phyloP scores from a whole-genome alignment of 768 basidiomycete genomes.

The Leccinum uliginosum region DNA sequence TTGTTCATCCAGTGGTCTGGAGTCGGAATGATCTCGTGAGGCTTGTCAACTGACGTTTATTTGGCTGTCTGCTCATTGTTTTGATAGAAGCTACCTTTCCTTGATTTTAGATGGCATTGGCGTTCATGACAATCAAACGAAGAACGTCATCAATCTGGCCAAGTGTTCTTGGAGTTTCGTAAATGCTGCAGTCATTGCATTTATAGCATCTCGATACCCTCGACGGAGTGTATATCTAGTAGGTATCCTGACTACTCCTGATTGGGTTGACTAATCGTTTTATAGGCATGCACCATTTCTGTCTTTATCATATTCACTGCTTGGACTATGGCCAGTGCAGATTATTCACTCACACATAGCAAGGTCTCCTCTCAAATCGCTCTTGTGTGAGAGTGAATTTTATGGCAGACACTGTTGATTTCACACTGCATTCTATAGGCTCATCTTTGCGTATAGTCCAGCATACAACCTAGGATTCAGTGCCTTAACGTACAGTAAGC shows the following conservation, averaged over 20 bases:
- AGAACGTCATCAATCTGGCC: conserved; percentile 13
- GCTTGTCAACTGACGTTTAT: neutral
- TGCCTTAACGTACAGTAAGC: conserved; percentile 5
- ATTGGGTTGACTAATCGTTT: neutral
- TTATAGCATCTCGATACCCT: neutral
- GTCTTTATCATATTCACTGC: conserved; percentile 7
- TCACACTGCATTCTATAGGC: neutral
- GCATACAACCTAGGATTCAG: conserved; percentile 2
- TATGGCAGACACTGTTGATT: neutral
- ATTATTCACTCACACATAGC: conserved; percentile 9
- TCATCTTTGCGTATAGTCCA: conserved; percentile 6
- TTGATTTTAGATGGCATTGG: conserved; percentile 14
- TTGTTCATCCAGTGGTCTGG: neutral
- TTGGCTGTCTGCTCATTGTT: neutral
- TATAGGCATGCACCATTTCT: neutral
- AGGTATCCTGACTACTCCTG: neutral
- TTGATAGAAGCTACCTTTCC: conserved; percentile 9
- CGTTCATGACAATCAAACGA: conserved; percentile 13
- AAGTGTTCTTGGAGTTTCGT: neutral
- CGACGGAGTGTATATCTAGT: neutral
- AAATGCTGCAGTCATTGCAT: neutral
- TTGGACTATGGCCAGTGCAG: conserved; percentile 16
- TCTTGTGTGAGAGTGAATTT: conserved; percentile 4
- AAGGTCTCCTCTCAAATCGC: conserved; percentile 3
- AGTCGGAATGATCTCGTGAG: conserved; percentile 3